phyloP scores from a whole-genome alignment of 2,329 filamentous ascomycete species.

The Purpureocillium takamizusanense region DNA sequence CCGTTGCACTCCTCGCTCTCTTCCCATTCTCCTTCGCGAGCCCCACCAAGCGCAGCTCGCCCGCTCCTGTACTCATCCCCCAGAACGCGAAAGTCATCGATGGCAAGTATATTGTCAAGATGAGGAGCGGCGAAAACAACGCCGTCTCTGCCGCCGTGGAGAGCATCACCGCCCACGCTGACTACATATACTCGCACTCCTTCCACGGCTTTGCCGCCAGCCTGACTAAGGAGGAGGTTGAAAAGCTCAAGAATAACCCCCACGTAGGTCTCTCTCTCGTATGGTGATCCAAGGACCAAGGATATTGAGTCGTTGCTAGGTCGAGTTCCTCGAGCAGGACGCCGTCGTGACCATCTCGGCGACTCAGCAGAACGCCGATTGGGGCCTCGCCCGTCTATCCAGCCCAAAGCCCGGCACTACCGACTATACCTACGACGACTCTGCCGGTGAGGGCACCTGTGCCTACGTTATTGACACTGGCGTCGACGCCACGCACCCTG shows the following conservation, averaged over 20 bases:
- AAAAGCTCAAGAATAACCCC: constrained; percentile 15
- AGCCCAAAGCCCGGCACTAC: constrained; percentile 14
- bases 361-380: constrained; percentile 28
- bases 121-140: constrained; percentile 16
- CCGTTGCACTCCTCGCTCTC: constrained; percentile 21
- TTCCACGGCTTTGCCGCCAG: constrained; percentile 19
- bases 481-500: constrained; percentile 23
- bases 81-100: constrained; percentile 20
- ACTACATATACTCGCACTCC: constrained; percentile 18
- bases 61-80: constrained; percentile 23
- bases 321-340: constrained; percentile 31
- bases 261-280: constrained; percentile 14
- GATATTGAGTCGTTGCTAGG: constrained; percentile 4
- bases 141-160: constrained; percentile 16
- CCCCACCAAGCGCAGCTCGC: constrained; percentile 20
- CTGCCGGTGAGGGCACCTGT: constrained; percentile 28
- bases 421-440: constrained; percentile 26
- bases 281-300: too few species aligned
- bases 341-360: constrained; percentile 40
- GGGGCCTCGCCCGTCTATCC: constrained; percentile 30
- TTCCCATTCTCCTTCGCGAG: constrained; percentile 21
- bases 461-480: constrained; percentile 38
- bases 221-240: constrained; percentile 14
- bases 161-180: constrained; percentile 19
- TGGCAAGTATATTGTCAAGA: constrained; percentile 28